A percentile compares a stretch with the other conserved stretches of the same genome.
phyloP scores from a whole-genome alignment of 495 filamentous ascomycete species.

The Tuber calosporum region DNA sequence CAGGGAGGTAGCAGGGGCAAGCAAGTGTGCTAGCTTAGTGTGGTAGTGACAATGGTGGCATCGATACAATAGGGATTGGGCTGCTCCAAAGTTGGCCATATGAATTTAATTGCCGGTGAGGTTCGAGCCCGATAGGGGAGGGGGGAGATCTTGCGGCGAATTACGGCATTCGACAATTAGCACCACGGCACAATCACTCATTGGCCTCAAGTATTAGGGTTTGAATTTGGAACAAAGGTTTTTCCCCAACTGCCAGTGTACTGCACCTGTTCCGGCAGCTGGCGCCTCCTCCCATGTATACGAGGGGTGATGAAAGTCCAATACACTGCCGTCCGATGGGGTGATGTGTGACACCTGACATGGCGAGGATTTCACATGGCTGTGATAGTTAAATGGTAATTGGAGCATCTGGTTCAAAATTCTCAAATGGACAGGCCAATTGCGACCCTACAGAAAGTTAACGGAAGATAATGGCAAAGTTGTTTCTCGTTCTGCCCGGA shows the following conservation, averaged over 20 bases:
- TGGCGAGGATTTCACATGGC: not conserved
- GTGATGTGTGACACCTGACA: not conserved
- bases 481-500: constrained; percentile 68
- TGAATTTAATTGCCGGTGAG: not conserved
- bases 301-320: not conserved
- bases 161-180: not conserved
- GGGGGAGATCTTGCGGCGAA: not conserved
- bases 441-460: constrained; percentile 12
- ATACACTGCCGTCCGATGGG: not conserved
- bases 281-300: not conserved
- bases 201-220: not conserved
- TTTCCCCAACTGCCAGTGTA: not conserved
- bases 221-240: not conserved
- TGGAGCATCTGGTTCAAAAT: not conserved
- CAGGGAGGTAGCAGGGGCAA: not conserved
- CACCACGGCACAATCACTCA: not conserved
- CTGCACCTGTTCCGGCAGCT: not conserved
- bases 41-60: not conserved
- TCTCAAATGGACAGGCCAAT: not conserved
- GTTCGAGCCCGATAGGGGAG: not conserved
- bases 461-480: constrained; percentile 70
- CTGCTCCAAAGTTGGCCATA: not conserved
- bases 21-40: not conserved
- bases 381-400: not conserved
- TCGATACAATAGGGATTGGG: not conserved